These are phyloP conservation scores for Amanita inopinata DNA, from an alignment of 768 basidiomycete genomes.

Conservation along the genomic window DNA sequence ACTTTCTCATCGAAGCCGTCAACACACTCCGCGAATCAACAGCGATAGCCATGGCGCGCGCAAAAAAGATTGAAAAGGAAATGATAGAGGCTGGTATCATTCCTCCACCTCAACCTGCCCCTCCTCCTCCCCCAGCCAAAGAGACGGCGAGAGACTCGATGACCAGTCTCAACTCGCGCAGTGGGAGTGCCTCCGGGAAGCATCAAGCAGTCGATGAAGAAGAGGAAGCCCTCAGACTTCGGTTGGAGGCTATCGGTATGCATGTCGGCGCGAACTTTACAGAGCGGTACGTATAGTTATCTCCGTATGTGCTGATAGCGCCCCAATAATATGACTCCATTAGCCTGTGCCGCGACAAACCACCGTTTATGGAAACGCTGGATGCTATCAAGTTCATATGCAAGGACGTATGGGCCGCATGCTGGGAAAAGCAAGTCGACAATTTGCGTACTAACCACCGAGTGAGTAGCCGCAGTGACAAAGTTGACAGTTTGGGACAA, in stretches of 20 bases:
- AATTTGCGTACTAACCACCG: conserved; percentile 93
- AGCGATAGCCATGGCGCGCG: conserved; percentile 55
- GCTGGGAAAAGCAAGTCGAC: conserved; percentile 93
- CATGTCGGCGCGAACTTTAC: conserved; percentile 83
- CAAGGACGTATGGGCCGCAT: conserved; percentile 89
- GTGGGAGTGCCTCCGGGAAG: conserved; percentile 18
- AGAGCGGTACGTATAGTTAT: conserved; percentile 53
- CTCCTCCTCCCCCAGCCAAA: conserved; percentile 32
- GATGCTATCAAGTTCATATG: conserved; percentile 94
- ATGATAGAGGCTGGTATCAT: conserved; percentile 75
- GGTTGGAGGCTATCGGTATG: conserved; percentile 76
- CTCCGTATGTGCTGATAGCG: not conserved
- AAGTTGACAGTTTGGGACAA: not conserved
- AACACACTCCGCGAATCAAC: conserved; percentile 67
- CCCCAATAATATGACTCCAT: not conserved
- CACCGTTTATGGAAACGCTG: conserved; percentile 72
- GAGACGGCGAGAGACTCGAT: conserved; percentile 33
- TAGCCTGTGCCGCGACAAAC: conserved; percentile 69
- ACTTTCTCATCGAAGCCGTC: conserved; percentile 77
- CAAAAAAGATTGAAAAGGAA: conserved; percentile 63
- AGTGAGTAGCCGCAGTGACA: too few species aligned
- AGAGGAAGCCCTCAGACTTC: conserved; percentile 56
- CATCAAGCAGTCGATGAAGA: conserved; percentile 47
- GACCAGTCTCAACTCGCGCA: conserved; percentile 28
- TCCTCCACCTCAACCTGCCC: conserved; percentile 34